phyloP scores from a whole-genome alignment of 805 yeast species.

The Pichia occidentalis region DNA sequence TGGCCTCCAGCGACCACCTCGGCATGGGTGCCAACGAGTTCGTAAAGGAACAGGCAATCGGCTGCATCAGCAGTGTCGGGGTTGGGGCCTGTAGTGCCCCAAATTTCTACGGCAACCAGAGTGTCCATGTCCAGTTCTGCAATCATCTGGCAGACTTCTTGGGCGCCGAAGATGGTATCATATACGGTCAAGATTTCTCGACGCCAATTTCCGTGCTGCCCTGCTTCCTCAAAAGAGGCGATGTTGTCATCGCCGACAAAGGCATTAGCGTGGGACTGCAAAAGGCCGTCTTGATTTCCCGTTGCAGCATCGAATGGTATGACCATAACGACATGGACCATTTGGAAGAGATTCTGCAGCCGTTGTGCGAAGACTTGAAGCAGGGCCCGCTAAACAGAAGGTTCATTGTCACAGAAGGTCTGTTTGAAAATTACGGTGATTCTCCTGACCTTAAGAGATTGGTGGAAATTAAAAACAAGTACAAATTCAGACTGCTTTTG shows the following conservation, averaged over 20 bases:
- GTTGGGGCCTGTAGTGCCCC: slow-evolving; percentile 99
- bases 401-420: slow-evolving; percentile 86
- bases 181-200: slow-evolving; percentile 89
- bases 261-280: slow-evolving; percentile 72
- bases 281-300: slow-evolving; percentile 79
- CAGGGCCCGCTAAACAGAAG: slow-evolving; percentile 82
- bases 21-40: slow-evolving; percentile 45
- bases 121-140: slow-evolving; percentile 77
- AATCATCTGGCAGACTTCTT: slow-evolving; percentile 67
- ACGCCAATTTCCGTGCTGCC: slow-evolving; percentile 86
- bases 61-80: slow-evolving; percentile 63
- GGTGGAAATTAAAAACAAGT: slow-evolving; percentile 69
- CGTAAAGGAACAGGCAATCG: slow-evolving; percentile 48
- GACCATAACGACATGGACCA: slow-evolving; percentile 87
- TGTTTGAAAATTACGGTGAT: slow-evolving; percentile 78
- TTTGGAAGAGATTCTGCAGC: slow-evolving; percentile 60
- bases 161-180: slow-evolving; percentile 69
- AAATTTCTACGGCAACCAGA: slow-evolving; percentile 94
- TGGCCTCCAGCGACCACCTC: slow-evolving; percentile 68
- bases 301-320: slow-evolving; percentile 78
- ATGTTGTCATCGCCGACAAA: slow-evolving; percentile 80
- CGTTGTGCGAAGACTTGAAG: slow-evolving; percentile 50
- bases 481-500: slow-evolving; percentile 76
- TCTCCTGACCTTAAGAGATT: slow-evolving; percentile 62
- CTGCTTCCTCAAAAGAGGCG: slow-evolving; percentile 93